phyloP scores from a whole-genome alignment of 1,284 basidiomycete species.

The Fomitopsis palustris region DNA sequence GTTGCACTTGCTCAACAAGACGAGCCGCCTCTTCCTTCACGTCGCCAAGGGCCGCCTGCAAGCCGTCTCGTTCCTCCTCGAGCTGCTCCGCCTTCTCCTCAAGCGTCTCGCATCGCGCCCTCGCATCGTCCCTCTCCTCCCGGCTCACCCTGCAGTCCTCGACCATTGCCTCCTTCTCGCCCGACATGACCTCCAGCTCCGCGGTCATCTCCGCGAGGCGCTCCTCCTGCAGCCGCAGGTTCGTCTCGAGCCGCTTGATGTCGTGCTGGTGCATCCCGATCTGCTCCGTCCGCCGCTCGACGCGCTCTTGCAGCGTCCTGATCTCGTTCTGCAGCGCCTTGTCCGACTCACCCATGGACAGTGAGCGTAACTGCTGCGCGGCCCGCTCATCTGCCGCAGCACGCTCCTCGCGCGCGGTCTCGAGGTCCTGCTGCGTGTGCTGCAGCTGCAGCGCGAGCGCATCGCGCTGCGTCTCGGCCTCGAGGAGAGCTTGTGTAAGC shows the following conservation, averaged over 20 bases:
- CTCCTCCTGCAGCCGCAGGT: constrained; percentile 68
- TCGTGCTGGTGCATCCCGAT: constrained; percentile 74
- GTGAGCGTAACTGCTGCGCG: constrained; percentile 51
- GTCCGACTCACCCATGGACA: constrained; percentile 55
- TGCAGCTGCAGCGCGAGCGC: constrained; percentile 57
- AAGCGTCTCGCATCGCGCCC: constrained; percentile 36
- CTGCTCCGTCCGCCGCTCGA: constrained; percentile 62
- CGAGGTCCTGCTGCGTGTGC: constrained; percentile 58
- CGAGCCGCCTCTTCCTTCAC: background rate
- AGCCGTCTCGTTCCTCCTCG: constrained; percentile 28
- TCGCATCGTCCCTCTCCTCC: constrained; percentile 61
- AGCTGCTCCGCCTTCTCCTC: constrained; percentile 54
- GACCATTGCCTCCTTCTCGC: constrained; percentile 73
- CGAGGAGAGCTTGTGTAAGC: constrained; percentile 41
- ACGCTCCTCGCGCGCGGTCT: constrained; percentile 47
- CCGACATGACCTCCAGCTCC: constrained; percentile 60
- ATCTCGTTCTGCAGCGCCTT: constrained; percentile 57
- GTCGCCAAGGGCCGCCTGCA: background rate
- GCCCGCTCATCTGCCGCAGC: constrained; percentile 54
- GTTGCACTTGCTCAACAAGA: constrained; percentile 1
- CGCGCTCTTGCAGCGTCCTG: constrained; percentile 56
- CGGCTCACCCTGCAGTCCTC: constrained; percentile 75
- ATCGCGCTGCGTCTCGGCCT: constrained; percentile 58
- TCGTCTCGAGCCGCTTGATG: constrained; percentile 67
- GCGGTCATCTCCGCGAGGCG: constrained; percentile 59